Base-by-base conservation (phyloP, 2,329 filamentous ascomycete genomes). In the Cladophialophora yegresii region DNA sequence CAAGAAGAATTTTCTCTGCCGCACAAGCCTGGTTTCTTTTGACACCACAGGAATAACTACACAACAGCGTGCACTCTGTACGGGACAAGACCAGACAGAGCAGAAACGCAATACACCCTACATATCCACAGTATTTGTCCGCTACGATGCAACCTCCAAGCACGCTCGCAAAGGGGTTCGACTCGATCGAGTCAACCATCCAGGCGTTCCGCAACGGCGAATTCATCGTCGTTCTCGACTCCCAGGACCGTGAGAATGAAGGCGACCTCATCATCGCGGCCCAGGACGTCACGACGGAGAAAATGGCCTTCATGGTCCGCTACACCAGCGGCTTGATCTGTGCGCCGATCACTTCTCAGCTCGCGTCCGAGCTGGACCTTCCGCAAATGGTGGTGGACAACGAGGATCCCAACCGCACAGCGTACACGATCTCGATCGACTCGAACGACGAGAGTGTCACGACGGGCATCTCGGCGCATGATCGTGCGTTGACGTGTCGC, bases 251-350 rank as follows among this genome's bases (percentile, higher is more conserved):
- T 77, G 95, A 99, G 79, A 99, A 99, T 78, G 95, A 99, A 84
- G 95, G 93, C 77, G 95, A 99, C 80, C 86, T 99, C 55, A 97
- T 98, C 78, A 96, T 98, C 75, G 91, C 95, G 70, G 93, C 92
- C 67, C 82, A 92, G 71, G 85, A 89, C 73, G 81, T 97, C 69
- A 96, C 93, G 8, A 84, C 92, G 26, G 85, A 90, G 70, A 93
- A 98, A 80, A 96, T 96, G 88, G 91, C 92, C 73, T 99, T 97
- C 82, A 89, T 99, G 85, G 86, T 99, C 77, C 91, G 92, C 73
- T 87, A 96, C 82, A 90, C 90, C 45, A 86, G 91, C 3, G 95
- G 95, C 75, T 87, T 93, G 74, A 89, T 99, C 80, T 98, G 95
- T 86, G 90, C 90, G 0, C 93, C 95, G 16, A 83, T 98, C 66